Evolutionary conservation across 1,284 basidiomycete genomes (phyloP).

Genomic region (Trichosporon faecale): DNA sequence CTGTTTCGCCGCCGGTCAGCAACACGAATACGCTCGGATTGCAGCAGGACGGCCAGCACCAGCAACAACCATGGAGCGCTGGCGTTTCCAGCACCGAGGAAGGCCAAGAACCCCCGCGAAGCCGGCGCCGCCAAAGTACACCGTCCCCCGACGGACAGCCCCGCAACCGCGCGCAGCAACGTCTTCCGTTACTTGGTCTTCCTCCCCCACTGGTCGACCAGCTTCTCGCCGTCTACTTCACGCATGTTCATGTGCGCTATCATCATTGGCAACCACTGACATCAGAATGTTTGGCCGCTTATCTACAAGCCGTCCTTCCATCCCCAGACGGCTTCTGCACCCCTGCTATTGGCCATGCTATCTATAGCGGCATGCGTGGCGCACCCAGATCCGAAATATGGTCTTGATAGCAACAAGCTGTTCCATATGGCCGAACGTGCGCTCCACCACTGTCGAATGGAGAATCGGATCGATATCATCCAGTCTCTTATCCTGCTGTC

Average conservation of each 20-base stretch:
- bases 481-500: constrained; percentile 52
- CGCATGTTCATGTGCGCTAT: constrained; percentile 41
- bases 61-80: background rate
- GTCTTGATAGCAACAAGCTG: constrained; percentile 58
- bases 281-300: constrained; percentile 48
- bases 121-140: background rate
- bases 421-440: constrained; percentile 38
- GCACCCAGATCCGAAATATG: constrained; percentile 15
- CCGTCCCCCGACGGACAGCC: background rate
- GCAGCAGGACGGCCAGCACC: background rate
- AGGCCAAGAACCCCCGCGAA: background rate
- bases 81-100: background rate
- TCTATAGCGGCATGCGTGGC: constrained; percentile 43
- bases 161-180: constrained; percentile 2
- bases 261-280: background rate
- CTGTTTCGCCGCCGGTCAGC: background rate
- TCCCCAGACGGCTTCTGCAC: constrained; percentile 32
- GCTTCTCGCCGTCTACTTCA: constrained; percentile 42
- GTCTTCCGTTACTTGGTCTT: constrained; percentile 29
- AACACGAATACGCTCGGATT: background rate
- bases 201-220: constrained; percentile 32
- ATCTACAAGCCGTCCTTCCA: constrained; percentile 48
- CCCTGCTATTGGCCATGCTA: constrained; percentile 44
- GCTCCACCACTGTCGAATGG: constrained; percentile 32
- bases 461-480: constrained; percentile 39